Base-by-base conservation (phyloP, 805 yeast species). In the Cyberlindnera euphorbiae region DNA sequence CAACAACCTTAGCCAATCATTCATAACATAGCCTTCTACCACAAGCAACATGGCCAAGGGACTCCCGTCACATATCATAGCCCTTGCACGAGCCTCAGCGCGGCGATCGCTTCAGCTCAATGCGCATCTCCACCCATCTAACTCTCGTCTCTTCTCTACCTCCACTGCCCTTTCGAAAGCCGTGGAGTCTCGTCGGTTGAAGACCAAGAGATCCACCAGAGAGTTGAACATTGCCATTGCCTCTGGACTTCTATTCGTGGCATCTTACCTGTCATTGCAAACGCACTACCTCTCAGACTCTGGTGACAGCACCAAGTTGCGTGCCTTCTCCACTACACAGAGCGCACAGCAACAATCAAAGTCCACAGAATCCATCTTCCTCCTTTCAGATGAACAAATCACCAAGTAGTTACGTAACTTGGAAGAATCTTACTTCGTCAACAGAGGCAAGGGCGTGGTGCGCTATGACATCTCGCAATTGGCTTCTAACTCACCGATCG, bases 401-500 rank as follows among this genome's bases (percentile, higher is more conserved):
- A 73, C 87, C 31, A 62, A 68, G 21, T 71, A 75, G 41, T 66
- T 89, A 45, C 73, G 89, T 40, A 77, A 78, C 47, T 67, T 69
- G 46, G 96, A 90, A 55, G 93, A 89, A 58, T 78, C 90, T 44
- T 85, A 80, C 52, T 57, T 64, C 23, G 90, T 90, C 15, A 80
- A 83, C 47, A 71, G 96, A 40, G 89, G 90, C 10, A 80, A 82
- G 42, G 97, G 97, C 15, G 90, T 93, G 14, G 58, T 77, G 9
- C 70, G 98, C 39, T 90, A 88, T 55, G 98, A 93, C 57, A 73
- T 87, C 18, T 74, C 93, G 26, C 98, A 93, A 60, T 63, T 93
- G 35, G 83, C 97, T 8, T 82, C 94, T 29, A 93, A 93, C 58
- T 78, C 82, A 36, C 97, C 97, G 9, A 86, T 89, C 45, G 98